Evolutionary conservation across 257 asterid species (phyloP).

Genomic region (Jacaranda mimosifolia): DNA sequence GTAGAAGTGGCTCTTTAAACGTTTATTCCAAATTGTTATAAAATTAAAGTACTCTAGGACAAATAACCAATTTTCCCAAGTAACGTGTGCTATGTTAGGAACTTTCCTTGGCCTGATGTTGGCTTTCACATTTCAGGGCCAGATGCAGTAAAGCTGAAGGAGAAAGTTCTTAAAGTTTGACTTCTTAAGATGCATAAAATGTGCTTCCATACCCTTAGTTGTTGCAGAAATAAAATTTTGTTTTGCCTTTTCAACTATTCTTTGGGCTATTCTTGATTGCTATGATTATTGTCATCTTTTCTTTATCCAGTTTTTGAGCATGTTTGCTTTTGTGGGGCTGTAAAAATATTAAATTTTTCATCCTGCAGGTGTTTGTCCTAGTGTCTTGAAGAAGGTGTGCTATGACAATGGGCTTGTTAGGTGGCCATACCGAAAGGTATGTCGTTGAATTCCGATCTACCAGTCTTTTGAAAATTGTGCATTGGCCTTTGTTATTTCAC

Average conservation of each 20-base stretch:
- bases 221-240: neutral
- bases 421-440: slow-evolving; percentile 80
- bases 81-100: neutral
- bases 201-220: neutral
- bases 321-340: slow-evolving; percentile 11
- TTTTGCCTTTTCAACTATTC: neutral
- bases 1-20: too few relatives aligned
- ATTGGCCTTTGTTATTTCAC: neutral
- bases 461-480: neutral
- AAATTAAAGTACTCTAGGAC: neutral
- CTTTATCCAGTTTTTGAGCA: slow-evolving; percentile 1
- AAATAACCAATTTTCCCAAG: slow-evolving; percentile 1
- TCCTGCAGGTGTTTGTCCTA: slow-evolving; percentile 68
- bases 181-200: slow-evolving; percentile 10
- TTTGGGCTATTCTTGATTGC: slow-evolving; percentile 2
- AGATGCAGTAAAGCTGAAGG: too few relatives aligned
- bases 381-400: slow-evolving; percentile 68
- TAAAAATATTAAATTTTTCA: slow-evolving; percentile 5
- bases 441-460: neutral
- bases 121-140: too few relatives aligned
- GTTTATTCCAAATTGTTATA: neutral
- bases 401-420: slow-evolving; percentile 70
- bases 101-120: too few relatives aligned
- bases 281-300: neutral
- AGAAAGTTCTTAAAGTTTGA: too few relatives aligned